phyloP scores from a whole-genome alignment of 2,329 filamentous ascomycete genomes.

The Claviceps sp. region DNA sequence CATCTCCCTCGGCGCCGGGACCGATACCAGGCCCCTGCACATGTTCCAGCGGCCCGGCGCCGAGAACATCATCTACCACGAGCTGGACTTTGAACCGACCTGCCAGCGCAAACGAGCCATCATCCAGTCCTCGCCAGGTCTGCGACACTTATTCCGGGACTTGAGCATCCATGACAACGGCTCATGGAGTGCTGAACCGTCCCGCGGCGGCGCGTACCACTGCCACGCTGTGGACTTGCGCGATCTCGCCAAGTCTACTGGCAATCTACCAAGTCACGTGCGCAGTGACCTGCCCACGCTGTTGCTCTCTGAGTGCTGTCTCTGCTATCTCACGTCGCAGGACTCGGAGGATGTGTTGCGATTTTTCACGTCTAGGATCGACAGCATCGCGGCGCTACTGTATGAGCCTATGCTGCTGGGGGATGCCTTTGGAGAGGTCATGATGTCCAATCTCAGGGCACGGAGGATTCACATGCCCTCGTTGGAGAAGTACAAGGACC shows the following conservation, averaged over 20 bases:
- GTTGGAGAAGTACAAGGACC: conserved; percentile 55
- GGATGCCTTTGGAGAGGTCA: conserved; percentile 80
- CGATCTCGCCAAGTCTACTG: conserved; percentile 24
- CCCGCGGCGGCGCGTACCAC: conserved; percentile 30
- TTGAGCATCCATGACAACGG: conserved; percentile 16
- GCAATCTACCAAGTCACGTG: conserved; percentile 16
- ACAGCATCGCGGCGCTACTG: conserved; percentile 47
- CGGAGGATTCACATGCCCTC: conserved; percentile 78
- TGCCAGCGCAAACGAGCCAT: conserved; percentile 50
- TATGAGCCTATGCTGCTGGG: conserved; percentile 82
- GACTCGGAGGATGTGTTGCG: conserved; percentile 51
- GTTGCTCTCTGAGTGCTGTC: conserved; percentile 85
- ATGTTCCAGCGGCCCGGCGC: conserved; percentile 38
- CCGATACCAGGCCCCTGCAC: conserved; percentile 79
- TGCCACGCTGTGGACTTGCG: conserved; percentile 61
- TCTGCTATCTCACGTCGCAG: conserved; percentile 67
- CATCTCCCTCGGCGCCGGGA: conserved; percentile 83
- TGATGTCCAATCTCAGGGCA: conserved; percentile 78
- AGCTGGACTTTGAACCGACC: conserved; percentile 76
- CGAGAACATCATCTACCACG: conserved; percentile 60
- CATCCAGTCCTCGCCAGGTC: conserved; percentile 31
- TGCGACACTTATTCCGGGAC: conserved; percentile 26
- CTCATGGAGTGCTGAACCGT: conserved; percentile 30
- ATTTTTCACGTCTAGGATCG: conserved; percentile 45
- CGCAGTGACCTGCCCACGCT: conserved; percentile 58